phyloP scores from a whole-genome alignment of 345 rosid genomes.

The Brassica nigra region DNA sequence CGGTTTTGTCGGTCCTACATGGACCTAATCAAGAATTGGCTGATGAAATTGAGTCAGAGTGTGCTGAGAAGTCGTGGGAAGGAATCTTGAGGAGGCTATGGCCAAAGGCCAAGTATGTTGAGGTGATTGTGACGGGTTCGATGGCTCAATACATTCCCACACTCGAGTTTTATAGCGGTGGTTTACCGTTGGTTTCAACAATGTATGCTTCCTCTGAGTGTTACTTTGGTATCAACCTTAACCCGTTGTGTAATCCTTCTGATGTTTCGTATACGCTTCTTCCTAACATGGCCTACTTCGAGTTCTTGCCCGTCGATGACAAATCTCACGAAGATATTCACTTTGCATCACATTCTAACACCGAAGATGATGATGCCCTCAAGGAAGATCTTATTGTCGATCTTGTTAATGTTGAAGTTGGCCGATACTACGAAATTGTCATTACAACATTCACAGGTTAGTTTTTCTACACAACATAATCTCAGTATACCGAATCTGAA shows the following conservation, averaged over 20 bases:
- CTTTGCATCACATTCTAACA: constrained; percentile 40
- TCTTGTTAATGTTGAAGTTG: constrained; percentile 74
- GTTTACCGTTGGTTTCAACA: constrained; percentile 78
- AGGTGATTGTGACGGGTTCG: constrained; percentile 88
- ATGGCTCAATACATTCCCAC: constrained; percentile 95
- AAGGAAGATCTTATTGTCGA: constrained; percentile 55
- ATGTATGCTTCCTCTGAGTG: constrained; percentile 98
- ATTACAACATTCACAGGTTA: constrained; percentile 90
- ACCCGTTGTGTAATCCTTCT: constrained; percentile 68
- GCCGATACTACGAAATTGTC: constrained; percentile 75
- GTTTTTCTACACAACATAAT: constrained; percentile 4
- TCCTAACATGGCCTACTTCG: constrained; percentile 92
- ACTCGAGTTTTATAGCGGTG: constrained; percentile 83
- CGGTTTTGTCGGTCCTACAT: constrained; percentile 50
- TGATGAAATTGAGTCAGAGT: constrained; percentile 52
- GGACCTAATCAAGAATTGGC: constrained; percentile 57
- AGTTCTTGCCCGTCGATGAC: constrained; percentile 74
- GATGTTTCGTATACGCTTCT: constrained; percentile 91
- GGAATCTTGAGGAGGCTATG: constrained; percentile 81
- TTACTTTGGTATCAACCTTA: constrained; percentile 82
- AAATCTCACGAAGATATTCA: constrained; percentile 43
- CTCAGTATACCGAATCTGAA: background rate
- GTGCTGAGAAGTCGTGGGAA: constrained; percentile 68
- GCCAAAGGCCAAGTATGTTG: constrained; percentile 88
- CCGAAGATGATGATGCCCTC: constrained; percentile 49